phyloP scores from a whole-genome alignment of 2,329 filamentous ascomycete genomes.

The Microdochium bolleyi region DNA sequence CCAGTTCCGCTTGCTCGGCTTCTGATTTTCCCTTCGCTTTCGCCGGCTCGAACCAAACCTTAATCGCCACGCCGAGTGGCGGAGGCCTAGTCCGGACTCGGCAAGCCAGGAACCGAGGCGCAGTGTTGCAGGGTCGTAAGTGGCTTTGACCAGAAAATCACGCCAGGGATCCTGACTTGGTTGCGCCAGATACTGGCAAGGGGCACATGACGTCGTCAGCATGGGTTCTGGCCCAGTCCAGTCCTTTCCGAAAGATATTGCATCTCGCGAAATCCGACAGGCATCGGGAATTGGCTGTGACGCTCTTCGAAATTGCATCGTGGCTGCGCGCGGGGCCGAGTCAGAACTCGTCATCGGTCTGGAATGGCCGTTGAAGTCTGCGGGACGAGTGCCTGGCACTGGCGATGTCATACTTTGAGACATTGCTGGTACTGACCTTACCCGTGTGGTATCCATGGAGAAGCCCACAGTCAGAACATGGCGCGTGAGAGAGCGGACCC shows the following conservation, averaged over 20 bases:
- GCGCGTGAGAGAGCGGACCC: too few species aligned
- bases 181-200: background rate
- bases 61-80: too few species aligned
- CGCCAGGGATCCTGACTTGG: background rate
- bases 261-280: background rate
- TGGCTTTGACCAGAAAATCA: background rate
- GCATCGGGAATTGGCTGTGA: background rate
- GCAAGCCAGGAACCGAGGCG: background rate
- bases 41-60: too few species aligned
- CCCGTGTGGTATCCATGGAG: background rate
- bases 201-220: background rate
- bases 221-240: background rate
- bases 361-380: too few species aligned
- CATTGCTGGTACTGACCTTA: background rate
- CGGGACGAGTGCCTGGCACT: background rate
- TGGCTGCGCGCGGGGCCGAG: too few species aligned
- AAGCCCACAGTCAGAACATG: too few species aligned
- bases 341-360: too few species aligned
- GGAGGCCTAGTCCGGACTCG: background rate
- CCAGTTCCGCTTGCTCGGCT: too few species aligned
- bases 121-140: background rate
- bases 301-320: too few species aligned
- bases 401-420: background rate
- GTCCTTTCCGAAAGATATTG: background rate
- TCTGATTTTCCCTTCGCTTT: too few species aligned